Percentiles rank a stretch among this genome's conserved stretches.
Evolutionary conservation across 495 filamentous ascomycete species (phyloP).

Genomic region (Entonaema liquescens): DNA sequence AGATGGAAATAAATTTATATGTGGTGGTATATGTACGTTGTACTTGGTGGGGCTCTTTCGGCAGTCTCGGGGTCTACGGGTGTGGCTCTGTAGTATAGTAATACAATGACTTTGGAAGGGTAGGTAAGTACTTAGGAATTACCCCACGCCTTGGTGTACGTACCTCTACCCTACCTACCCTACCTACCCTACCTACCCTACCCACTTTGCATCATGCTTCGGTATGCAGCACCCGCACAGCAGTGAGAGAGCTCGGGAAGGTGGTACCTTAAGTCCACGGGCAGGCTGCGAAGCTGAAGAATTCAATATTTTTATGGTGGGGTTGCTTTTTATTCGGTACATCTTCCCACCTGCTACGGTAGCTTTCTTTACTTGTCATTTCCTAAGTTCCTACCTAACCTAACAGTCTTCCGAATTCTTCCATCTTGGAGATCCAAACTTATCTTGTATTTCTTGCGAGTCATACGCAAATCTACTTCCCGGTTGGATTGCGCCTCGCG

Average conservation of each 20-base stretch:
- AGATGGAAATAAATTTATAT: too few species aligned
- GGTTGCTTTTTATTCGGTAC: conserved; percentile 1
- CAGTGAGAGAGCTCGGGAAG: not conserved
- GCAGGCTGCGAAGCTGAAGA: conserved; percentile 7
- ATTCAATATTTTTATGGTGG: conserved; percentile 10
- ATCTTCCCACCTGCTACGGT: not conserved
- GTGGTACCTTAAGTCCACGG: not conserved
- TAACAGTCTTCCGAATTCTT: not conserved
- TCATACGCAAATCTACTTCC: not conserved
- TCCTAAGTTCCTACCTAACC: not conserved
- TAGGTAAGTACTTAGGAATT: not conserved
- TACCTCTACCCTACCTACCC: too few species aligned
- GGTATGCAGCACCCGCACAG: not conserved
- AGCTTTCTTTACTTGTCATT: conserved; percentile 4
- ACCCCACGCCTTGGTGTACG: conserved; percentile 21
- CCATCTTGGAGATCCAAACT: not conserved
- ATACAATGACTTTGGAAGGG: too few species aligned
- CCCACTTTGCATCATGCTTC: conserved; percentile 24
- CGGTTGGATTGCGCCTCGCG: not conserved
- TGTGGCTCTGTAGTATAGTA: too few species aligned
- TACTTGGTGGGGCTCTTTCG: conserved; percentile 2
- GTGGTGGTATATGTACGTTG: not conserved
- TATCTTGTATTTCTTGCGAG: conserved; percentile 3
- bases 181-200: not conserved
- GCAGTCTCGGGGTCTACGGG: conserved; percentile 2